These are phyloP conservation scores for Fusarium odoratissimum DNA, from an alignment of 2,329 filamentous ascomycete genomes.

Conservation along the genomic window DNA sequence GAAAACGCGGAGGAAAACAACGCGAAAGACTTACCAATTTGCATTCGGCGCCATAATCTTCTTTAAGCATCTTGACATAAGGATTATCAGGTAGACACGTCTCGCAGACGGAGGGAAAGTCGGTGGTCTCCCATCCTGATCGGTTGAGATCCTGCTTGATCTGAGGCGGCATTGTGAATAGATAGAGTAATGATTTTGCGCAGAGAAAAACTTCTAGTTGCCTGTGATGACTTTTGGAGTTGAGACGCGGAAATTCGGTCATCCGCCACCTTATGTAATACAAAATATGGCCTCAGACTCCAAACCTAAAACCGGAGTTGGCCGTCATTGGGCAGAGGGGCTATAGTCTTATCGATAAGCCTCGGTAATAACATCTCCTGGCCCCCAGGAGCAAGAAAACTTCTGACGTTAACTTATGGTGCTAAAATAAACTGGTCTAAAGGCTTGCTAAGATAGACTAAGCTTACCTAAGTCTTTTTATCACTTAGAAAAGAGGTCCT, in stretches of 20 bases:
- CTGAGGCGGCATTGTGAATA: slow-evolving; percentile 77
- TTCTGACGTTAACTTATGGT: too few relatives aligned
- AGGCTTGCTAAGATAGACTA: too few relatives aligned
- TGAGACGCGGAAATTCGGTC: slow-evolving; percentile 43
- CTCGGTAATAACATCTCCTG: not conserved
- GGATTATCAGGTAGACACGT: slow-evolving; percentile 95
- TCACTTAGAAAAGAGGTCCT: too few relatives aligned
- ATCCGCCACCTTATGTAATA: slow-evolving; percentile 45
- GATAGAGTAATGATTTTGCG: slow-evolving; percentile 35
- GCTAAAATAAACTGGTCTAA: too few relatives aligned
- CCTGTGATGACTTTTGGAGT: slow-evolving; percentile 42
- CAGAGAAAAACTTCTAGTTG: slow-evolving; percentile 22
- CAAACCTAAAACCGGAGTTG: slow-evolving; percentile 18
- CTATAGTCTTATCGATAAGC: slow-evolving; percentile 46
- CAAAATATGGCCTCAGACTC: slow-evolving; percentile 16
- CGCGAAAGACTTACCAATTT: slow-evolving; percentile 63
- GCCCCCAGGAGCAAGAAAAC: too few relatives aligned
- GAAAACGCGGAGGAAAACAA: not conserved
- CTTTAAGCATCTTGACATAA: slow-evolving; percentile 99
- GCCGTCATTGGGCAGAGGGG: slow-evolving; percentile 28
- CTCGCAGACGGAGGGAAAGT: slow-evolving; percentile 90
- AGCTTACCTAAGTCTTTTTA: too few relatives aligned
- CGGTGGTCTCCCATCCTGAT: slow-evolving; percentile 94
- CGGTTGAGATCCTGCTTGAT: slow-evolving; percentile 97
- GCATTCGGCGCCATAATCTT: slow-evolving; percentile 91